Evolutionary conservation across 805 yeast genomes (phyloP).

Genomic region (Middelhovenomyces tepae): DNA sequence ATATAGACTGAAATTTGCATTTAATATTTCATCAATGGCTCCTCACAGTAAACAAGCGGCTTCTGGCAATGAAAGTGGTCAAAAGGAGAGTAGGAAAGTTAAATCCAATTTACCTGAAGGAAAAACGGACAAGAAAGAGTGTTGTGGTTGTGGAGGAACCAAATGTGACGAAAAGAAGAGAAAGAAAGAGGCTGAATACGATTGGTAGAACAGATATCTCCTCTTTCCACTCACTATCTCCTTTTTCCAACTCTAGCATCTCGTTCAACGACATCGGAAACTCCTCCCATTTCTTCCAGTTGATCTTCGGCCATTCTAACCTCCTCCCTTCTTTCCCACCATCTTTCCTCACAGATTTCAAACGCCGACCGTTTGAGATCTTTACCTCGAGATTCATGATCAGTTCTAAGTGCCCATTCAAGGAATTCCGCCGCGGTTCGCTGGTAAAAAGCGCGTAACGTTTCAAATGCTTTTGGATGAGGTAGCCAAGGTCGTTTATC

Average conservation of each 20-base stretch:
- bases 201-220: no score
- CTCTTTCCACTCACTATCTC: no score
- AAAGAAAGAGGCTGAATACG: slow-evolving; percentile 1
- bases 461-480: slow-evolving; percentile 90
- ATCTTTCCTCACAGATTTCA: slow-evolving; percentile 85
- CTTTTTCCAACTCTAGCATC: no score
- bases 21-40: no score
- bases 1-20: no score
- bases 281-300: slow-evolving; percentile 84
- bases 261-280: slow-evolving; percentile 75
- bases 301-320: slow-evolving; percentile 82
- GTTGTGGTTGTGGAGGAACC: slow-evolving; percentile 3
- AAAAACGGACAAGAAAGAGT: slow-evolving; percentile 1
- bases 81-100: no score
- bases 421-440: slow-evolving; percentile 81
- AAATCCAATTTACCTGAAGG: no score
- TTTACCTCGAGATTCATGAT: slow-evolving; percentile 81
- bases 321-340: slow-evolving; percentile 98
- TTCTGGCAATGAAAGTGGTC: no score
- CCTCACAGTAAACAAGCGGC: no score
- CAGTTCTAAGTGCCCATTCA: slow-evolving; percentile 87
- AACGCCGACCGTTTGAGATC: slow-evolving; percentile 81
- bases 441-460: slow-evolving; percentile 71
- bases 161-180: slow-evolving; percentile 2
- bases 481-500: slow-evolving; percentile 96